These are phyloP conservation scores for Neohortaea acidophila DNA, from an alignment of 495 filamentous ascomycete genomes.

Conservation along the genomic window DNA sequence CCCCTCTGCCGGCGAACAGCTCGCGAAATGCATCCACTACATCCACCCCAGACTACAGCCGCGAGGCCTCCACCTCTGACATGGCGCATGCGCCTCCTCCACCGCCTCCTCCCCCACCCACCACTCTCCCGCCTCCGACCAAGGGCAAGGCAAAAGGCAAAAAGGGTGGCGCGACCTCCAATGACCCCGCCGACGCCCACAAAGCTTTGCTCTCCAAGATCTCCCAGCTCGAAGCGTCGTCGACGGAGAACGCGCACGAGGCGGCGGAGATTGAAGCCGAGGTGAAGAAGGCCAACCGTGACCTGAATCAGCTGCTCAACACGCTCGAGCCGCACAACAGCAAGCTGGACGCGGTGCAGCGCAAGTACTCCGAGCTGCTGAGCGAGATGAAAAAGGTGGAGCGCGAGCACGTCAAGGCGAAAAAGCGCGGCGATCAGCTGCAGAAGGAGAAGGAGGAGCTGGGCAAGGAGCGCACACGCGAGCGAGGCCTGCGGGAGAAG, in stretches of 20 bases:
- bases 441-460: constrained; percentile 93
- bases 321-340: constrained; percentile 60
- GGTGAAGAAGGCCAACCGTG: constrained; percentile 87
- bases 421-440: constrained; percentile 83
- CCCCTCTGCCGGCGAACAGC: constrained; percentile 7
- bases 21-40: constrained; percentile 14
- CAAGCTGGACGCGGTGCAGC: constrained; percentile 73
- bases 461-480: constrained; percentile 74
- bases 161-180: constrained; percentile 39
- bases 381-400: constrained; percentile 90
- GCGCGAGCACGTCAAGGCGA: constrained; percentile 83
- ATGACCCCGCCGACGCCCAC: constrained; percentile 70
- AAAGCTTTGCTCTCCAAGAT: constrained; percentile 88
- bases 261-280: constrained; percentile 82
- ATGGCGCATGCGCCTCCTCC: constrained; percentile 20
- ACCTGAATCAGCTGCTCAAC: constrained; percentile 63
- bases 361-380: constrained; percentile 78
- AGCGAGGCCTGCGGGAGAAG: constrained; percentile 76
- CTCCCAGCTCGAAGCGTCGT: constrained; percentile 84
- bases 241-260: constrained; percentile 85
- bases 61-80: constrained; percentile 10
- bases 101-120: constrained; percentile 24
- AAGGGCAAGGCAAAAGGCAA: constrained; percentile 37
- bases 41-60: constrained; percentile 10
- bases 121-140: constrained; percentile 23